Percentiles rank a stretch among this genome's conserved stretches.
phyloP scores from a whole-genome alignment of 2,329 filamentous ascomycete genomes.

The Raffaelea albimanens region DNA sequence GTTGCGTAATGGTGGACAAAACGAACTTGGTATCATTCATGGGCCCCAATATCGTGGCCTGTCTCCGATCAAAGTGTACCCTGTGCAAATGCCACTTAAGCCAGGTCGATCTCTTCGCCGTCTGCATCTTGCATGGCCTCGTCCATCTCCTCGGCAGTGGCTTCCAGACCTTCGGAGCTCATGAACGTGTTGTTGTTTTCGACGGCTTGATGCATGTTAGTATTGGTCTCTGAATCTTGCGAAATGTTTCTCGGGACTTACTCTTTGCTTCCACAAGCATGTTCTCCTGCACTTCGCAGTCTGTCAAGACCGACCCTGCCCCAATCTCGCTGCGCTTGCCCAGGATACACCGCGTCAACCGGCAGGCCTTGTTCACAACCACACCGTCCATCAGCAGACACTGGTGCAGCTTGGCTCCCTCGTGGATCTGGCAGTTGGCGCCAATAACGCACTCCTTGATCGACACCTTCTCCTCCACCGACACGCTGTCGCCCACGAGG shows the following conservation, averaged over 20 bases:
- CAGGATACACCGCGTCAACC: slow-evolving; percentile 78
- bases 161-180: slow-evolving; percentile 57
- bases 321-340: slow-evolving; percentile 75
- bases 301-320: slow-evolving; percentile 69
- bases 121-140: slow-evolving; percentile 26
- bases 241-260: slow-evolving; percentile 34
- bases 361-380: slow-evolving; percentile 72
- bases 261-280: slow-evolving; percentile 71
- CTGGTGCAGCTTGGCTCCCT: slow-evolving; percentile 75
- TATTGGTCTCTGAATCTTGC: too few relatives aligned
- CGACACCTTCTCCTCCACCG: slow-evolving; percentile 78
- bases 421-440: slow-evolving; percentile 74
- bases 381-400: slow-evolving; percentile 92
- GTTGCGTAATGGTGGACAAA: too few relatives aligned
- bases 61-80: too few relatives aligned
- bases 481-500: slow-evolving; percentile 80
- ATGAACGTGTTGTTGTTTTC: slow-evolving; percentile 60
- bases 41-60: too few relatives aligned
- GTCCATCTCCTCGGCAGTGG: slow-evolving; percentile 52
- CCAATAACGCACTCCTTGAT: slow-evolving; percentile 90
- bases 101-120: too few relatives aligned
- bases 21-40: too few relatives aligned
- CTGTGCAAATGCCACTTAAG: too few relatives aligned
- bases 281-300: slow-evolving; percentile 90
- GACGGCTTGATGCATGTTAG: slow-evolving; percentile 36